Percentiles rank a stretch among this genome's conserved stretches.
phyloP scores from a whole-genome alignment of 73 alveolate genomes.

The Paramecium pentaurelia region DNA sequence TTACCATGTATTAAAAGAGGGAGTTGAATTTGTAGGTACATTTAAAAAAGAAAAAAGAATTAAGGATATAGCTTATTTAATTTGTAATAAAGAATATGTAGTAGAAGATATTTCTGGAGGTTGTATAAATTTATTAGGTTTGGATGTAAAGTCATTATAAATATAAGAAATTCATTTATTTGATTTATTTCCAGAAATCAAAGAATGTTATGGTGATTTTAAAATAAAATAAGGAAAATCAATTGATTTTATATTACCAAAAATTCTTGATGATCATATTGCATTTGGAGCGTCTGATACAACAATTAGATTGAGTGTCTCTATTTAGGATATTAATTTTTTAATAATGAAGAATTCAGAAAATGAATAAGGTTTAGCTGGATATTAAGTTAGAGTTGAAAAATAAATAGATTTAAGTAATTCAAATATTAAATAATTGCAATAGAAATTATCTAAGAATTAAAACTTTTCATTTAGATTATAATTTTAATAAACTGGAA shows the following conservation, averaged over 20 bases:
- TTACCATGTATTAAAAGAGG: conserved; percentile 57
- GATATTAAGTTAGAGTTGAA: not conserved
- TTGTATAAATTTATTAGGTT: not conserved
- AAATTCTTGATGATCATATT: conserved; percentile 25
- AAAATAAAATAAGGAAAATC: not conserved
- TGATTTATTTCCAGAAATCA: not conserved
- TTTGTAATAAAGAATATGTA: not conserved
- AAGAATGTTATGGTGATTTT: not conserved
- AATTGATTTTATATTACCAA: not conserved
- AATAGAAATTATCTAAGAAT: not conserved
- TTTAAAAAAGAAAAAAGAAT: conserved; percentile 51
- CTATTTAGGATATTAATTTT: not conserved
- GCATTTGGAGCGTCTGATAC: not conserved
- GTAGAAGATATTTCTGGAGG: conserved; percentile 14
- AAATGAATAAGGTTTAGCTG: not conserved
- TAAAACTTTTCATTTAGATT: not conserved
- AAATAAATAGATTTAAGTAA: not conserved
- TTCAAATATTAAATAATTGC: not conserved
- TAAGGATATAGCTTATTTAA: conserved; percentile 44
- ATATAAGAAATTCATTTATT: not conserved
- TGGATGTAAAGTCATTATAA: not conserved
- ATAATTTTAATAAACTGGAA: not conserved
- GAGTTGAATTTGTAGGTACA: conserved; percentile 54
- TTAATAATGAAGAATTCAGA: not conserved
- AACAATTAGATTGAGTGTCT: not conserved